A percentile compares a stretch with the other conserved stretches of the same genome.
Evolutionary conservation across 169 alveolate species (phyloP).

Genomic region (Theileria orientalis): DNA sequence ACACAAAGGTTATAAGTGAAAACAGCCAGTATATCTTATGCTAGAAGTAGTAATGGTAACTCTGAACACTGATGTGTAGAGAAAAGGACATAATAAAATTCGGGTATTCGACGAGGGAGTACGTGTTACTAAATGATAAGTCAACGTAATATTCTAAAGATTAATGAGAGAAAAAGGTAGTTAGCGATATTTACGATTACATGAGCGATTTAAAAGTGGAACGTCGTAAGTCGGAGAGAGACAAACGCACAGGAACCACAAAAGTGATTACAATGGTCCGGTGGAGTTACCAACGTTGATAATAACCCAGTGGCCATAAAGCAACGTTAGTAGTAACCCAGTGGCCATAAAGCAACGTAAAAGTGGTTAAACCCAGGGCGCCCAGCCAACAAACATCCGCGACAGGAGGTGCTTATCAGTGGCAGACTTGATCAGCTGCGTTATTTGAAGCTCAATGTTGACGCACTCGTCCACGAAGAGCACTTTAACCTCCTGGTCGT

Average conservation of each 20-base stretch:
- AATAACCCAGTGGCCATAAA: too few species aligned
- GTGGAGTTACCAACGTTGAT: too few species aligned
- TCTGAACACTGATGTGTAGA: slow-evolving; percentile 3
- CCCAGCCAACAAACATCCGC: slow-evolving; percentile 95
- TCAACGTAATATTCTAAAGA: not conserved
- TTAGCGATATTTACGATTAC: too few species aligned
- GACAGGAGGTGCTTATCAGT: slow-evolving; percentile 89
- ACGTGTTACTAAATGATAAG: slow-evolving; percentile 36
- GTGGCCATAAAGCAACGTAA: too few species aligned
- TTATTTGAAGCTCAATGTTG: slow-evolving; percentile 29
- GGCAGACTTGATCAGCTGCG: slow-evolving; percentile 86
- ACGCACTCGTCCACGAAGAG: not conserved
- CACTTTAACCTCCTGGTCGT: not conserved
- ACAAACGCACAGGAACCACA: too few species aligned
- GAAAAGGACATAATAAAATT: slow-evolving; percentile 49
- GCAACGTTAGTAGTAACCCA: too few species aligned
- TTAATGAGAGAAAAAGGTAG: too few species aligned
- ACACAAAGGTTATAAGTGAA: too few species aligned
- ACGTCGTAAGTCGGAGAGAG: too few species aligned
- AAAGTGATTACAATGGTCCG: too few species aligned
- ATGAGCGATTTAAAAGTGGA: too few species aligned
- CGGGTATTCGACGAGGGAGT: slow-evolving; percentile 56
- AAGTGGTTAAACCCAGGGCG: slow-evolving; percentile 78
- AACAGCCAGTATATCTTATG: not conserved
- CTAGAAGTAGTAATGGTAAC: too few species aligned